These are phyloP conservation scores for Sporothrix mexicana DNA, from an alignment of 2,329 filamentous ascomycete genomes.

Conservation along the genomic window DNA sequence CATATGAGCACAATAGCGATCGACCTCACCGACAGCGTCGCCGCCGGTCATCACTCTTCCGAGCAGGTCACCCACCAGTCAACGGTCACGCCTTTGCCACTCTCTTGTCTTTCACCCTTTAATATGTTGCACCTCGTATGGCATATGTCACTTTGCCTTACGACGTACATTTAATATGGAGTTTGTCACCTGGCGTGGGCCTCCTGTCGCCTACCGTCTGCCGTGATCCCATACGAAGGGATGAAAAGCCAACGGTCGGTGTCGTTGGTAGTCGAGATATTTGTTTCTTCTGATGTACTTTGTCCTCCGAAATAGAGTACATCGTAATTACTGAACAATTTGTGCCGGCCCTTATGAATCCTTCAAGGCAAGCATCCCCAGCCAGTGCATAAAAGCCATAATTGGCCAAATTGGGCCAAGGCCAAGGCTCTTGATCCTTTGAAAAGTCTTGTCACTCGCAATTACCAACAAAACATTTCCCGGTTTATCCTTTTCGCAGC, in stretches of 20 bases:
- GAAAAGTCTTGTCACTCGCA: background rate
- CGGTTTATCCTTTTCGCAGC: background rate
- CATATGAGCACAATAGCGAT: background rate
- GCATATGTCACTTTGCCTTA: background rate
- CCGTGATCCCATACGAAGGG: constrained; percentile 3
- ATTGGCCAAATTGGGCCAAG: constrained; percentile 10
- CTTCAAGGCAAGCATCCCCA: too few relatives aligned
- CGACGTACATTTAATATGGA: background rate
- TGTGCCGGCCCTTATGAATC: too few relatives aligned
- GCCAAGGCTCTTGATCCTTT: background rate
- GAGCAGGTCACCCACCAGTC: background rate
- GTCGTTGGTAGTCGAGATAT: background rate
- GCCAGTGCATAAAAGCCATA: background rate
- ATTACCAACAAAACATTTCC: background rate
- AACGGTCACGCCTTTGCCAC: background rate
- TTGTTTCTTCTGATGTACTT: too few relatives aligned
- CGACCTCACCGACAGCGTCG: background rate
- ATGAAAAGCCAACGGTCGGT: background rate
- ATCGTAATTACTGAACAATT: too few relatives aligned
- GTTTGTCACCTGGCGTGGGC: background rate
- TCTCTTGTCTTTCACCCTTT: too few relatives aligned
- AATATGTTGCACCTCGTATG: background rate
- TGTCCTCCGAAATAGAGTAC: too few relatives aligned
- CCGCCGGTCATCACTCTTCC: background rate
- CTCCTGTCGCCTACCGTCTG: background rate